A percentile compares a stretch with the other conserved stretches of the same genome.
These are phyloP conservation scores for Talaromyces proteolyticus DNA, from an alignment of 495 filamentous ascomycete genomes.

Conservation along the genomic window DNA sequence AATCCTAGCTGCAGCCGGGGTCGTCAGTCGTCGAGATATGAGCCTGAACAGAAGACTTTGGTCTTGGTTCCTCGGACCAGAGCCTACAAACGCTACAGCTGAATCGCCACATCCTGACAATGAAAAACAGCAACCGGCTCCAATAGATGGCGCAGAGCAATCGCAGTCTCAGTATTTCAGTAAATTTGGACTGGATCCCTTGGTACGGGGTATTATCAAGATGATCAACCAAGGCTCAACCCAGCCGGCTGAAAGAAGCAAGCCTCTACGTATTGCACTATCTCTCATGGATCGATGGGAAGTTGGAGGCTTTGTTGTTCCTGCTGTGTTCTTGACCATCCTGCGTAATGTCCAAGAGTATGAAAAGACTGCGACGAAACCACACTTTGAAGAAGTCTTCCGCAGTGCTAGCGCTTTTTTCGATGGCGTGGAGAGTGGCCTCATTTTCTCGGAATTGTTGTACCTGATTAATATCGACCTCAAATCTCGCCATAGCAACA, in stretches of 20 bases:
- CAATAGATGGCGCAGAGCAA: conserved; percentile 33
- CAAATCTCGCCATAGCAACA: conserved; percentile 26
- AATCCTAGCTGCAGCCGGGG: conserved; percentile 72
- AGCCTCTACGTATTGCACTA: conserved; percentile 83
- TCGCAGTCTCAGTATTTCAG: conserved; percentile 67
- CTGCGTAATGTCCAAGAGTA: conserved; percentile 71
- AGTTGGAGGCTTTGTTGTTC: conserved; percentile 82
- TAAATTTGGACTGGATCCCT: conserved; percentile 63
- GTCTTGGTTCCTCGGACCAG: conserved; percentile 93
- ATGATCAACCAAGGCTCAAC: conserved; percentile 59
- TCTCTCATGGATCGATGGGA: conserved; percentile 98
- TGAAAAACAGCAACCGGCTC: conserved; percentile 40
- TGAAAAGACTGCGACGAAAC: conserved; percentile 52
- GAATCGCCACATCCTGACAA: conserved; percentile 31
- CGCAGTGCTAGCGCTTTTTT: conserved; percentile 93
- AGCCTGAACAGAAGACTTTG: conserved; percentile 89
- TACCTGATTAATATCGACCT: conserved; percentile 32
- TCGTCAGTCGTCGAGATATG: conserved; percentile 89
- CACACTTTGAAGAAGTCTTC: conserved; percentile 78
- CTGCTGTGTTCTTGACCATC: conserved; percentile 82
- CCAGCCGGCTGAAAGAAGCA: conserved; percentile 65
- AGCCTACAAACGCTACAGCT: conserved; percentile 46
- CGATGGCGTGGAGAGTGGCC: conserved; percentile 87
- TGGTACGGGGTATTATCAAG: conserved; percentile 68
- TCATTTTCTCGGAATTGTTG: conserved; percentile 86